Evolutionary conservation across 768 basidiomycete species (phyloP), one percentile per base, ranked within the genome.

Genomic region (Mrakia gelida): DNA sequence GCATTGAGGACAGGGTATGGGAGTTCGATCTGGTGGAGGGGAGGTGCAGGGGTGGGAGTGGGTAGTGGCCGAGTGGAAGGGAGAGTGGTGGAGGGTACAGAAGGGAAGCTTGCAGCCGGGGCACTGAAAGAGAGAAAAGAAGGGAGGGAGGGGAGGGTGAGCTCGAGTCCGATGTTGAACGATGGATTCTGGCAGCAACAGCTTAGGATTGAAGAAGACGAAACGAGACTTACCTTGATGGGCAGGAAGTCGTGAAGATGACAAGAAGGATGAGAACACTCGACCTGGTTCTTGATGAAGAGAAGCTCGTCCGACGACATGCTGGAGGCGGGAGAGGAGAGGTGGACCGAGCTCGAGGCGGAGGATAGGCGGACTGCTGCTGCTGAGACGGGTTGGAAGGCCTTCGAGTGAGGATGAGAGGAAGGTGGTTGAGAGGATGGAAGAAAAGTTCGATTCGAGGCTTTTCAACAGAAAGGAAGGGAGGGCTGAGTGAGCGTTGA

Each of bases 11-110:
- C 92, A 92, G 91, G 77, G 43, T 21, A 93, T 93, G 23, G 92
- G 92, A 9, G 94, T 86, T 13, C 93, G 88, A 79, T 95, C 89
- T 79, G 89, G 87, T 82, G 80, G 84, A 86, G 82, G 91, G 89
- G 80, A 93, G 91, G 81, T 90, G 93, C 93, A 93, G 54, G 84
- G 85, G 81, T 94, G 93, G n/a, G 61, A 49, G 45, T 52, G 32
- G 26, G 76, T 34, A n/a, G 71, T 43, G 1, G 77, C 43, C 16
- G 65, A 73, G 65, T 87, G 87, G 26, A 87, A 85, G 18, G 90
- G 91, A 79, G 88, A 88, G 85, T 90, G 94, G 82, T 95, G 93
- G 18, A 92, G 91, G 61, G 89, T 89, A 81, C 93, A 95, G 85
- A 90, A 94, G 0, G 87, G 86, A 30, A 80, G 83, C 21, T 87